These are phyloP conservation scores for Arachis hypogaea DNA, from an alignment of 306 rosid genomes.

Conservation along the genomic window DNA sequence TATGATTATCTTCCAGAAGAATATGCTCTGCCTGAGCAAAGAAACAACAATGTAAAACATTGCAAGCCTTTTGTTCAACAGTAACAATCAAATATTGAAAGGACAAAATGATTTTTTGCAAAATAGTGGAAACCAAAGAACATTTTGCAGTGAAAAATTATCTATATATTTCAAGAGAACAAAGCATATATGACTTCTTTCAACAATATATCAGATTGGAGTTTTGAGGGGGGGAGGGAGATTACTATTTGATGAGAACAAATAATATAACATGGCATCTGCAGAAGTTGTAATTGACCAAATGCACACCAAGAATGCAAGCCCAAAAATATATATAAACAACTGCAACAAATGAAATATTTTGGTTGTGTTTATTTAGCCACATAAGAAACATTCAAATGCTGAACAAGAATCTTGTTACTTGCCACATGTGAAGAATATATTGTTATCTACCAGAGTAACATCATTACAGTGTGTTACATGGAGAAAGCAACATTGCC, in stretches of 20 bases:
- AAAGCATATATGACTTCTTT: constrained; percentile 17
- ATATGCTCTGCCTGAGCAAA: constrained; percentile 66
- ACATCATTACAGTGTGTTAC: constrained; percentile 13
- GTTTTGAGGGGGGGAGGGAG: no score
- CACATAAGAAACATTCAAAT: constrained; percentile 18
- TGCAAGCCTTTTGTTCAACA: constrained; percentile 26
- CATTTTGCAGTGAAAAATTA: constrained; percentile 14
- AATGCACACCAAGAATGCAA: constrained; percentile 9
- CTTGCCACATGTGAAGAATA: constrained; percentile 2
- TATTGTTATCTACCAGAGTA: background rate
- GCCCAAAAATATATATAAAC: background rate
- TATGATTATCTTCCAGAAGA: constrained; percentile 63
- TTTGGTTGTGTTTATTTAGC: background rate
- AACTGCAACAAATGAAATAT: constrained; percentile 27
- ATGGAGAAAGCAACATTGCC: constrained; percentile 18
- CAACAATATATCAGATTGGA: background rate
- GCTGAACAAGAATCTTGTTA: background rate
- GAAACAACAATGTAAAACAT: constrained; percentile 36
- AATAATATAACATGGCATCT: constrained; percentile 10
- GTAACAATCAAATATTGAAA: constrained; percentile 17
- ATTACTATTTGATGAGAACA: background rate
- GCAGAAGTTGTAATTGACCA: background rate
- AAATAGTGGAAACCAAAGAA: background rate
- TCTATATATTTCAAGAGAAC: constrained; percentile 14
- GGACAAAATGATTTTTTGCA: constrained; percentile 5